These are phyloP conservation scores for Pezizomycotina sp. DNA, from an alignment of 2,329 filamentous ascomycete genomes.

Conservation along the genomic window DNA sequence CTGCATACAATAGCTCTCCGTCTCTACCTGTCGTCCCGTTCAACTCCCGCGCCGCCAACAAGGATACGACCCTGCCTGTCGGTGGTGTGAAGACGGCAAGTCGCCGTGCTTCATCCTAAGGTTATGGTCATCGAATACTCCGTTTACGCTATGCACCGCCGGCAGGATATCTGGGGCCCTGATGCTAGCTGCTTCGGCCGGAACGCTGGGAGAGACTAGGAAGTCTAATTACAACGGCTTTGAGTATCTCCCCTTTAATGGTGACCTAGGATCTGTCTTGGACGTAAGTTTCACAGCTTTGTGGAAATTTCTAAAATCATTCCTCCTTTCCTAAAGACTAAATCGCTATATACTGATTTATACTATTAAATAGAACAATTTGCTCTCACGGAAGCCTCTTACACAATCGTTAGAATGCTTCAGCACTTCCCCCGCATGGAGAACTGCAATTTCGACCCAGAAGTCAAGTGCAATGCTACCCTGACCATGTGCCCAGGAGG, in stretches of 20 bases:
- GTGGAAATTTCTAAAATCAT: too few relatives aligned
- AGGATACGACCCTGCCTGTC: conserved; percentile 29
- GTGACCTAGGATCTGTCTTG: conserved; percentile 34
- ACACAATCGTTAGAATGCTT: conserved; percentile 28
- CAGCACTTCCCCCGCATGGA: conserved; percentile 28
- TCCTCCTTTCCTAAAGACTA: too few relatives aligned
- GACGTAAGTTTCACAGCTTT: conserved; percentile 31
- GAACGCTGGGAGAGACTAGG: conserved; percentile 14
- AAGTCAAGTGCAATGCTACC: conserved; percentile 17
- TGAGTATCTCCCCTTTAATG: conserved; percentile 34
- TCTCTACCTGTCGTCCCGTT: conserved; percentile 39
- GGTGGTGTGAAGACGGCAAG: conserved; percentile 26
- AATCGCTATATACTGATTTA: too few relatives aligned
- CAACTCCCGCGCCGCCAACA: conserved; percentile 36
- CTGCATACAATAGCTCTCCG: conserved; percentile 5
- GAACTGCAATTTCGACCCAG: conserved; percentile 20
- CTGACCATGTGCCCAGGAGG: conserved; percentile 20
- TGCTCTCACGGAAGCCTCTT: conserved; percentile 28
- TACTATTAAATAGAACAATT: conserved; percentile 27
- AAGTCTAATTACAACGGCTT: conserved; percentile 12
- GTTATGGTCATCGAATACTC: conserved; percentile 24
- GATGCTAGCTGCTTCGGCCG: conserved; percentile 16
- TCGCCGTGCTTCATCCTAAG: conserved; percentile 26
- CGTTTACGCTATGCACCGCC: conserved; percentile 24
- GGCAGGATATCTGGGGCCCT: conserved; percentile 20